phyloP scores from a whole-genome alignment of 1,139 yeast genomes.

The Pichia sp. region DNA sequence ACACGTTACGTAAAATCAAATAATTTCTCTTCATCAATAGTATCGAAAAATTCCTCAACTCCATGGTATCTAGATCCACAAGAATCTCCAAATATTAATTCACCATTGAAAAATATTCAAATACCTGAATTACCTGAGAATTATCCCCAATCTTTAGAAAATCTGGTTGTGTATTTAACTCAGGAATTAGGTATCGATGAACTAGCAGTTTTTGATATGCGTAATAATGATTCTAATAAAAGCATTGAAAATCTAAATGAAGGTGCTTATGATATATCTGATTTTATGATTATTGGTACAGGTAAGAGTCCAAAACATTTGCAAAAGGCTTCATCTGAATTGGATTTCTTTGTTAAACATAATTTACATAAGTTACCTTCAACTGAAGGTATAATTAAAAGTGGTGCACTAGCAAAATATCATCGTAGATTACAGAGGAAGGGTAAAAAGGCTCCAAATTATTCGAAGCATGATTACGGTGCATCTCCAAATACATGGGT shows the following conservation, averaged over 20 bases:
- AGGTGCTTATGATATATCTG: conserved; percentile 36
- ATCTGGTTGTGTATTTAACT: conserved; percentile 43
- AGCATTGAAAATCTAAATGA: conserved; percentile 31
- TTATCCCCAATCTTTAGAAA: conserved; percentile 46
- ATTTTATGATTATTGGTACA: conserved; percentile 59
- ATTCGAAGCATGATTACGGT: conserved; percentile 53
- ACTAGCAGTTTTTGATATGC: conserved; percentile 51
- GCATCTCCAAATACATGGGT: conserved; percentile 68
- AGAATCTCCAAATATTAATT: conserved; percentile 35
- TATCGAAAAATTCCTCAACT: not conserved
- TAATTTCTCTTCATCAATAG: not conserved
- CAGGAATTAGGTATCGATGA: conserved; percentile 62
- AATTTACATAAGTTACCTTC: conserved; percentile 38
- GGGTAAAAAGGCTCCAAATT: conserved; percentile 47
- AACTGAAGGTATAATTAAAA: conserved; percentile 68
- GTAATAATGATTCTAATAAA: conserved; percentile 29
- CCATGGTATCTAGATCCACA: conserved; percentile 65
- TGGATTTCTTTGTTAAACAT: conserved; percentile 43
- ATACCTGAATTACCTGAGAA: conserved; percentile 48
- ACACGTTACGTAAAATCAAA: not conserved
- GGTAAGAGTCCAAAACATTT: conserved; percentile 78
- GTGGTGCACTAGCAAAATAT: conserved; percentile 49
- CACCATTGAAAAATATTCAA: conserved; percentile 30
- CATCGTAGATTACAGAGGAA: conserved; percentile 55
- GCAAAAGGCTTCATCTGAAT: conserved; percentile 59